phyloP scores from a whole-genome alignment of 495 filamentous ascomycete species.

The Penicillium paxilli region DNA sequence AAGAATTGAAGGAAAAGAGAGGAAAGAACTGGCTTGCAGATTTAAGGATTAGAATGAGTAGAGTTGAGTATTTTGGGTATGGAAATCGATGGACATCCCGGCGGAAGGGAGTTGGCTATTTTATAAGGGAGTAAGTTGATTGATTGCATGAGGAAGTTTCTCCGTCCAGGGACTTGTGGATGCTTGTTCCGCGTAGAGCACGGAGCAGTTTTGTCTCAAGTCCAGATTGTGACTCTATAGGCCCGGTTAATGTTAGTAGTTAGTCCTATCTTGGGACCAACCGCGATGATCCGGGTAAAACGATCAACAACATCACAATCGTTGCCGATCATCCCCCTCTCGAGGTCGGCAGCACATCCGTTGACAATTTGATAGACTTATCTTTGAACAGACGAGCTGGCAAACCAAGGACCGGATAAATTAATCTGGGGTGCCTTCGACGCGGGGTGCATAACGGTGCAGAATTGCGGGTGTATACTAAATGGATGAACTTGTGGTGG shows the following conservation, averaged over 20 bases:
- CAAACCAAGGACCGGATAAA: no score
- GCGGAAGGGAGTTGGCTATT: not conserved
- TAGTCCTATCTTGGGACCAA: not conserved
- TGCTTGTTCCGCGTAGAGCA: conserved; percentile 21
- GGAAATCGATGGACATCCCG: not conserved
- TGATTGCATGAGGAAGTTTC: not conserved
- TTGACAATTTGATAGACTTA: not conserved
- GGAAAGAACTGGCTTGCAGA: not conserved
- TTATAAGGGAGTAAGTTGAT: no score
- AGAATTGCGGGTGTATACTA: no score
- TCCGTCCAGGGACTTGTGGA: not conserved
- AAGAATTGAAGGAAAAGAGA: not conserved
- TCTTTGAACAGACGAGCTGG: no score
- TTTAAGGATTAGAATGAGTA: not conserved
- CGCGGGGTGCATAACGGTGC: no score
- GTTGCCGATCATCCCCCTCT: not conserved
- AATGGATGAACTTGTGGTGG: no score
- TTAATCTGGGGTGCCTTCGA: no score
- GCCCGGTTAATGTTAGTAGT: no score
- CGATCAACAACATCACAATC: not conserved
- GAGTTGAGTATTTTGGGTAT: not conserved
- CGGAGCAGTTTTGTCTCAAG: conserved; percentile 23
- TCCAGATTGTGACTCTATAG: not conserved
- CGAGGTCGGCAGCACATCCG: not conserved
- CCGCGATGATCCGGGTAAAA: not conserved